phyloP scores from a whole-genome alignment of 1,284 basidiomycete genomes.

The Leccinum pallidistipes region DNA sequence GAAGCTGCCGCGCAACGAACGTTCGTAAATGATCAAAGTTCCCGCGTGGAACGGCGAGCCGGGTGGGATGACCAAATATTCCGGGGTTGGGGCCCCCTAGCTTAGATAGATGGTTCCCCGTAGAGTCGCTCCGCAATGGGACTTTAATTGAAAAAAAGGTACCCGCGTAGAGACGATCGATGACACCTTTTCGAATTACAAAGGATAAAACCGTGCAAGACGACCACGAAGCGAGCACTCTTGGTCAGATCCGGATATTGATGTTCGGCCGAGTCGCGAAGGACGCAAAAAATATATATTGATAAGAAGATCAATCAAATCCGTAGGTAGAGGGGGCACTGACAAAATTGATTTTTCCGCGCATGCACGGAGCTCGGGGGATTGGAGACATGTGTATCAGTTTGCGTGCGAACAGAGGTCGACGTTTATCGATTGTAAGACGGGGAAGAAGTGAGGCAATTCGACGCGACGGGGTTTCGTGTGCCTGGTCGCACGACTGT shows the following conservation, averaged over 20 bases:
- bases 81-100: no score
- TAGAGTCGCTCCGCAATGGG: background rate
- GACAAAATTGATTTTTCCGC: background rate
- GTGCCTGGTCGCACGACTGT: background rate
- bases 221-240: background rate
- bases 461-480: background rate
- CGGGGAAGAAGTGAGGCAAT: no score
- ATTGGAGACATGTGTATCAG: background rate
- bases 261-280: background rate
- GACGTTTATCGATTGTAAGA: background rate
- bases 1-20: background rate
- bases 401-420: background rate
- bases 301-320: background rate
- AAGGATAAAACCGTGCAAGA: background rate
- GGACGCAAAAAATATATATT: background rate
- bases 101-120: no score
- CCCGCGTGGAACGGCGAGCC: background rate
- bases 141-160: background rate
- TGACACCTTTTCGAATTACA: background rate
- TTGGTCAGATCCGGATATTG: background rate
- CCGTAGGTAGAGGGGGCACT: no score
- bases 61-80: background rate
- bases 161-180: background rate
- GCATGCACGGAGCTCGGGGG: background rate
- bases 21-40: background rate